A percentile compares a stretch with the other conserved stretches of the same genome.
Evolutionary conservation across 2,329 filamentous ascomycete species (phyloP).

Genomic region (Rugonectria rugulosa): DNA sequence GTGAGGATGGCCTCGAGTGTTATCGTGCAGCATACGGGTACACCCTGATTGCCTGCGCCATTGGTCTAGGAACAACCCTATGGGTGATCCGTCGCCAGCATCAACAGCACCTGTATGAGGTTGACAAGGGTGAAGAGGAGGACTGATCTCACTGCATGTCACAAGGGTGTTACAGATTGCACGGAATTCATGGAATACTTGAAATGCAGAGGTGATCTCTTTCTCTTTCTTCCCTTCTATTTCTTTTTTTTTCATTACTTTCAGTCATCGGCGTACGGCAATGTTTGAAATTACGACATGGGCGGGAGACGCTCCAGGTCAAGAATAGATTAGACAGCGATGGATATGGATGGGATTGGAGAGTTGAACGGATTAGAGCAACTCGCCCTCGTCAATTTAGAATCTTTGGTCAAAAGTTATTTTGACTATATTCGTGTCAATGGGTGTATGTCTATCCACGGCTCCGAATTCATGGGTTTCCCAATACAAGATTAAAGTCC

Average conservation of each 20-base stretch:
- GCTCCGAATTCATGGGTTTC: constrained; percentile 7
- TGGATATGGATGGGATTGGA: too few relatives aligned
- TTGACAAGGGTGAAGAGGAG: constrained; percentile 49
- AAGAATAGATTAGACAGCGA: too few relatives aligned
- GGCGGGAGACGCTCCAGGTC: too few relatives aligned
- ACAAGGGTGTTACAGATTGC: background rate
- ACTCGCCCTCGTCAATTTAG: too few relatives aligned
- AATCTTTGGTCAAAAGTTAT: too few relatives aligned
- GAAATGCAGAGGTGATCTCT: background rate
- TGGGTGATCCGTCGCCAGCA: constrained; percentile 72
- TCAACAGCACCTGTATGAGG: constrained; percentile 47
- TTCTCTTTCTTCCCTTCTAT: background rate
- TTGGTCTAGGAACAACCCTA: constrained; percentile 74
- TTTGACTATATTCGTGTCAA: constrained; percentile 28
- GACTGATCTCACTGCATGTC: constrained; percentile 33
- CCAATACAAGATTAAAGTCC: constrained; percentile 22
- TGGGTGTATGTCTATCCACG: constrained; percentile 19
- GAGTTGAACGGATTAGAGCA: too few relatives aligned
- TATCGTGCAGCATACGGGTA: constrained; percentile 83
- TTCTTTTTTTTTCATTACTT: too few relatives aligned
- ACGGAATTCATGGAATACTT: background rate
- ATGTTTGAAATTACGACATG: too few relatives aligned
- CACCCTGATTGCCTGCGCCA: constrained; percentile 74
- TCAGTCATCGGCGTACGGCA: too few relatives aligned
- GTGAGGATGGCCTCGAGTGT: constrained; percentile 79